phyloP scores from a whole-genome alignment of 805 yeast genomes.

The Wickerhamiella australiensis region DNA sequence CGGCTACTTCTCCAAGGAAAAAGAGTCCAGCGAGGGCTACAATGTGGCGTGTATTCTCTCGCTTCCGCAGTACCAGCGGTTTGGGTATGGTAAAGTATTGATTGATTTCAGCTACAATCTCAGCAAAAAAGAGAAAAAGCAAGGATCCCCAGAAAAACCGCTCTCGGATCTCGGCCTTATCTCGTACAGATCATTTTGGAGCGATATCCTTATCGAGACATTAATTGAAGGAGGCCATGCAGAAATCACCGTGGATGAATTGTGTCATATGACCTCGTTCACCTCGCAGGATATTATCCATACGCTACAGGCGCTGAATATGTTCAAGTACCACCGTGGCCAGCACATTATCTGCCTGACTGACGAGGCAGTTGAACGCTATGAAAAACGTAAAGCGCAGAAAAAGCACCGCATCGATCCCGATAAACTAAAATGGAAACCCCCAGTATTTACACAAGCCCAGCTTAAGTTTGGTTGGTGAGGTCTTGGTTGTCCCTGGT shows the following conservation, averaged over 20 bases:
- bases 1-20: slow-evolving; percentile 94
- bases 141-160: slow-evolving; percentile 97
- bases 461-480: slow-evolving; percentile 94
- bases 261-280: slow-evolving; percentile 78
- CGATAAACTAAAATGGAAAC: slow-evolving; percentile 69
- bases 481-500: slow-evolving; percentile 10
- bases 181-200: slow-evolving; percentile 93
- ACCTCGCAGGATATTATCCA: slow-evolving; percentile 92
- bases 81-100: slow-evolving; percentile 82
- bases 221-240: slow-evolving; percentile 50
- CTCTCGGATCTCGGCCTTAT: slow-evolving; percentile 85
- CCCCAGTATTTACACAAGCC: slow-evolving; percentile 88
- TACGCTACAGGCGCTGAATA: slow-evolving; percentile 81
- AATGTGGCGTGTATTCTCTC: slow-evolving; percentile 96
- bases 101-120: slow-evolving; percentile 90
- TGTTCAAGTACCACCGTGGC: slow-evolving; percentile 85
- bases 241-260: slow-evolving; percentile 75
- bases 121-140: slow-evolving; percentile 75
- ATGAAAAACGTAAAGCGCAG: slow-evolving; percentile 58
- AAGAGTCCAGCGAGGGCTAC: slow-evolving; percentile 88
- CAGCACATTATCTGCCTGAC: slow-evolving; percentile 84
- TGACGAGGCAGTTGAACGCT: slow-evolving; percentile 64
- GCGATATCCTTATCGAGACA: slow-evolving; percentile 69
- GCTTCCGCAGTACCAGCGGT: slow-evolving; percentile 89
- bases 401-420: slow-evolving; percentile 70